These are phyloP conservation scores for Fomitopsis palustris DNA, from an alignment of 1,284 basidiomycete genomes.

Conservation along the genomic window DNA sequence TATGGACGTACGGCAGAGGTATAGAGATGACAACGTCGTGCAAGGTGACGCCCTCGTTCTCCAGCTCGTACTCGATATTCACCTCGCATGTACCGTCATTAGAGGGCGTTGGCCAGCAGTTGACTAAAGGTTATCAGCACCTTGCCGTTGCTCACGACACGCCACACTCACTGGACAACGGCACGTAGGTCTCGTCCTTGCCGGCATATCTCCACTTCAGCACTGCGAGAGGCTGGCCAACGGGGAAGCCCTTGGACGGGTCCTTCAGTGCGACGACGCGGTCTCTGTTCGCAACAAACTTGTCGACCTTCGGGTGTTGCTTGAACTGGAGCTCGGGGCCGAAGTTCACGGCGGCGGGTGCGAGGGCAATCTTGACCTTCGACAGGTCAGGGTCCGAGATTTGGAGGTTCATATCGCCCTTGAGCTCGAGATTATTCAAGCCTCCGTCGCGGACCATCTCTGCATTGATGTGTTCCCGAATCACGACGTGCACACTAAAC, in stretches of 20 bases:
- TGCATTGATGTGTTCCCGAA: constrained; percentile 83
- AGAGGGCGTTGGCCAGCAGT: constrained; percentile 93
- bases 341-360: constrained; percentile 60
- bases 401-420: constrained; percentile 91
- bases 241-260: constrained; percentile 78
- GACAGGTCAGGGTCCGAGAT: constrained; percentile 78
- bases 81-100: constrained; percentile 91
- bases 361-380: constrained; percentile 74
- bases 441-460: constrained; percentile 89
- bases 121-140: constrained; percentile 52
- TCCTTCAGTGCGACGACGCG: constrained; percentile 86
- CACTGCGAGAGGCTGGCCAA: constrained; percentile 84
- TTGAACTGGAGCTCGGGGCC: constrained; percentile 86
- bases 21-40: constrained; percentile 89
- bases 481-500: constrained; percentile 77
- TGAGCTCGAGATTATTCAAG: constrained; percentile 84
- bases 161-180: constrained; percentile 75
- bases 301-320: constrained; percentile 94
- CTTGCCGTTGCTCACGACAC: not conserved
- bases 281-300: constrained; percentile 70
- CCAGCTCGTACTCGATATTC: constrained; percentile 96
- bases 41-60: constrained; percentile 76
- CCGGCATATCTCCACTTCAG: constrained; percentile 91
- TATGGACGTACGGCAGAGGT: constrained; percentile 75
- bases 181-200: constrained; percentile 90